Percentiles rank a stretch among this genome's conserved stretches.
These are phyloP conservation scores for Funneliformis mosseae DNA, from an alignment of 192 early-diverging fungal species.

Conservation along the genomic window DNA sequence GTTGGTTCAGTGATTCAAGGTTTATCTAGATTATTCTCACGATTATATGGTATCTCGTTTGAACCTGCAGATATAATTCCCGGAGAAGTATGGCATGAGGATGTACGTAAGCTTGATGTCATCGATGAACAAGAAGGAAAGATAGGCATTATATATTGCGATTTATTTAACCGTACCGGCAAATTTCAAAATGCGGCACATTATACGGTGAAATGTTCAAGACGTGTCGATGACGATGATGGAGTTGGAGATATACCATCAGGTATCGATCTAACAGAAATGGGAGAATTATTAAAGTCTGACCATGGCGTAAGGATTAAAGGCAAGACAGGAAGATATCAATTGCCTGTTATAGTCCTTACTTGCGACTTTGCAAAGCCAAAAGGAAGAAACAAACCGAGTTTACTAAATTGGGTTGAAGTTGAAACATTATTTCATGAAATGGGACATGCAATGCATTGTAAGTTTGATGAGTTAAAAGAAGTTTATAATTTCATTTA, in stretches of 20 bases:
- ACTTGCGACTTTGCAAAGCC: conserved; percentile 71
- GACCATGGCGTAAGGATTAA: conserved; percentile 40
- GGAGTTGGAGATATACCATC: conserved; percentile 46
- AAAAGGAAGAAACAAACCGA: conserved; percentile 47
- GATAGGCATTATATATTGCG: conserved; percentile 93
- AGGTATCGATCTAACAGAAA: conserved; percentile 38
- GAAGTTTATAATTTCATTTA: background rate
- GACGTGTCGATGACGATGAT: conserved; percentile 80
- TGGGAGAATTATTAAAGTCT: conserved; percentile 40
- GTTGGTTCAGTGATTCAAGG: conserved; percentile 87
- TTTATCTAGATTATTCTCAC: conserved; percentile 79
- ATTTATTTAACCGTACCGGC: conserved; percentile 78
- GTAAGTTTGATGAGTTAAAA: conserved; percentile 34
- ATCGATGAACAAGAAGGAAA: conserved; percentile 85
- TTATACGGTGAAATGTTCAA: conserved; percentile 91
- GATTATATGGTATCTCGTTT: conserved; percentile 87
- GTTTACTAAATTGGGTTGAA: conserved; percentile 74
- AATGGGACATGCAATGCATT: conserved; percentile 99
- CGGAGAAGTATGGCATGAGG: conserved; percentile 90
- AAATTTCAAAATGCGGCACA: conserved; percentile 90
- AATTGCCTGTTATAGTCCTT: conserved; percentile 73
- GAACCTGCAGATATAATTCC: conserved; percentile 65
- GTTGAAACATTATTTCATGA: conserved; percentile 98
- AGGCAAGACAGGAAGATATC: conserved; percentile 54
- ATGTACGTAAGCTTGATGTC: conserved; percentile 89